Conservation (phyloP, 78 protist species). For the Monocercomonoides exilis region DNA sequence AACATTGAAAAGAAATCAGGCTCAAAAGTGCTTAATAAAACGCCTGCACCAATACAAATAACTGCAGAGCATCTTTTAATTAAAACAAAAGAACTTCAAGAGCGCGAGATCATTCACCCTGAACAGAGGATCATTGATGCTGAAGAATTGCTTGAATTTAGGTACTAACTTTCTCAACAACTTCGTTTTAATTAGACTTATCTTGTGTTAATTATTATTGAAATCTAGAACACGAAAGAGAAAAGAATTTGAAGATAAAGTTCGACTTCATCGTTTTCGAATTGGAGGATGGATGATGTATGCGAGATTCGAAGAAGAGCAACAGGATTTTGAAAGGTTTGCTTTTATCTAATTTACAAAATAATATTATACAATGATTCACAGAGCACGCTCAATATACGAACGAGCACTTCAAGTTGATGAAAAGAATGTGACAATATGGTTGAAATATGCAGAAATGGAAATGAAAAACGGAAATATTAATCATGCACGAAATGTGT, state of each 20-base stretch:
- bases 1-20: neutral
- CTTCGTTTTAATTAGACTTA: neutral
- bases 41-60: slow-evolving; percentile 87
- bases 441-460: slow-evolving; percentile 91
- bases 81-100: slow-evolving; percentile 71
- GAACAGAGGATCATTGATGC: slow-evolving; percentile 70
- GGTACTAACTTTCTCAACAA: neutral
- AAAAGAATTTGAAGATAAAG: slow-evolving; percentile 52
- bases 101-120: slow-evolving; percentile 44
- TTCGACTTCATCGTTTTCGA: slow-evolving; percentile 19
- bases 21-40: slow-evolving; percentile 58
- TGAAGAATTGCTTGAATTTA: slow-evolving; percentile 80
- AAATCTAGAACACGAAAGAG: slow-evolving; percentile 58
- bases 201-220: neutral
- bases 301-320: slow-evolving; percentile 2
- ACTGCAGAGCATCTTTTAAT: slow-evolving; percentile 97
- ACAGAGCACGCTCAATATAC: slow-evolving; percentile 72
- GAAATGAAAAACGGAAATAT: slow-evolving; percentile 77
- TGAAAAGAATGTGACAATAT: slow-evolving; percentile 43
- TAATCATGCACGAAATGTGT: slow-evolving; percentile 90
- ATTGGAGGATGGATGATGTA: slow-evolving; percentile 23
- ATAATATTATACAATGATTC: neutral
- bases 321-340: slow-evolving; percentile 8
- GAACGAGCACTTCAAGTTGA: slow-evolving; percentile 79
- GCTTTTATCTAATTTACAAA: neutral